Evolutionary conservation across 768 basidiomycete genomes (phyloP).

Genomic region (Pulveroboletus sp.): DNA sequence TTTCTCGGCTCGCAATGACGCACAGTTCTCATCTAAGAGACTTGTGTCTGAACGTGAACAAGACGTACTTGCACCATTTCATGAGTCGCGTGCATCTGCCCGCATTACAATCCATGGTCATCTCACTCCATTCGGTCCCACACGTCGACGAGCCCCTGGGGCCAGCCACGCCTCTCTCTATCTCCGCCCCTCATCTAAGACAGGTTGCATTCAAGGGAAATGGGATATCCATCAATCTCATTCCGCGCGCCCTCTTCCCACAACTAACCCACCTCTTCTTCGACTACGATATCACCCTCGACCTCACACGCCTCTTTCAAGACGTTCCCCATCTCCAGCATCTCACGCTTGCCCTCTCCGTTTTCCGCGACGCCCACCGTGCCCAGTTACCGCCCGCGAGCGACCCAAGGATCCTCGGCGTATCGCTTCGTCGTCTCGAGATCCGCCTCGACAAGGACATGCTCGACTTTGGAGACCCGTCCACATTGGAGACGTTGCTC

Average conservation of each 20-base stretch:
- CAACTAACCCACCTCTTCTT: slow-evolving; percentile 25
- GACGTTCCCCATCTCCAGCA: slow-evolving; percentile 17
- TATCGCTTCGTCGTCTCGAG: slow-evolving; percentile 12
- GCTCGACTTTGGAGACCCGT: slow-evolving; percentile 20
- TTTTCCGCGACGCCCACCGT: slow-evolving; percentile 10
- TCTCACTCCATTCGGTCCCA: slow-evolving; percentile 14
- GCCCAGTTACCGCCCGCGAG: slow-evolving; percentile 6
- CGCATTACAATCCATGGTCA: slow-evolving; percentile 12
- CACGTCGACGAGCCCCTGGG: slow-evolving; percentile 4
- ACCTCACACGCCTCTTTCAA: slow-evolving; percentile 17
- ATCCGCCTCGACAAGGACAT: slow-evolving; percentile 21
- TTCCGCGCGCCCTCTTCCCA: slow-evolving; percentile 15
- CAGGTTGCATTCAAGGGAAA: slow-evolving; percentile 14
- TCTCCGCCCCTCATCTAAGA: slow-evolving; percentile 17
- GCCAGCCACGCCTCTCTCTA: background rate
- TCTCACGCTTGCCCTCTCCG: slow-evolving; percentile 14
- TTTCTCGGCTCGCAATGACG: slow-evolving; percentile 20
- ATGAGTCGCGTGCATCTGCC: slow-evolving; percentile 9
- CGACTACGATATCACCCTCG: slow-evolving; percentile 17
- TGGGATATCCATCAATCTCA: slow-evolving; percentile 7
- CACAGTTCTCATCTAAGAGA: slow-evolving; percentile 20
- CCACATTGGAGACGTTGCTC: slow-evolving; percentile 15
- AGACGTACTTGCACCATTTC: slow-evolving; percentile 20
- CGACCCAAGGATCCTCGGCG: background rate
- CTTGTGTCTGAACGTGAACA: slow-evolving; percentile 16